A percentile compares a stretch with the other conserved stretches of the same genome.
phyloP scores from a whole-genome alignment of 1,139 yeast genomes.

The Hansenula sp. region DNA sequence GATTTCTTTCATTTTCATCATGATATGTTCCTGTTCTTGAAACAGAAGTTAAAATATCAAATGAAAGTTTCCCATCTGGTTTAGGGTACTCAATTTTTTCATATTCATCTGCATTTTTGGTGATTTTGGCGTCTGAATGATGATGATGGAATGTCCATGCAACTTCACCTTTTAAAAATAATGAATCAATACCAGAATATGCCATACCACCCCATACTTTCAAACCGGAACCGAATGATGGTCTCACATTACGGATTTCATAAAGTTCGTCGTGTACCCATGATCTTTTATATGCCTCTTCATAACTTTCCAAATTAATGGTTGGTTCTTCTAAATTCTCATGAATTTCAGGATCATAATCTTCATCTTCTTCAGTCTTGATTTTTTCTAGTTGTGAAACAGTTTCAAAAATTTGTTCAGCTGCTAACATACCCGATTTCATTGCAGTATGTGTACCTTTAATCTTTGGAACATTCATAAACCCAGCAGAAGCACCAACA shows the following conservation, averaged over 20 bases:
- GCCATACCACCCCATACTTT: conserved; percentile 78
- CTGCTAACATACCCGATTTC: conserved; percentile 93
- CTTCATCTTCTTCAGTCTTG: conserved; percentile 39
- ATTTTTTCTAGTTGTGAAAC: conserved; percentile 43
- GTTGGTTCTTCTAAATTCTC: conserved; percentile 36
- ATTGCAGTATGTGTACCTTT: conserved; percentile 99
- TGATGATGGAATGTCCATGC: conserved; percentile 85
- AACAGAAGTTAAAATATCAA: conserved; percentile 88
- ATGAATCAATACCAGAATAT: conserved; percentile 82
- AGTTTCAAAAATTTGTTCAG: conserved; percentile 70
- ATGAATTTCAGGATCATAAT: conserved; percentile 24
- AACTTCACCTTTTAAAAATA: conserved; percentile 69
- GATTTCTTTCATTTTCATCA: conserved; percentile 91
- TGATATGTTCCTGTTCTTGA: conserved; percentile 95
- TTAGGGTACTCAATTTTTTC: conserved; percentile 83
- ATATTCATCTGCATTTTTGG: conserved; percentile 61
- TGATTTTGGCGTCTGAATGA: conserved; percentile 67
- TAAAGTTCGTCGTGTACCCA: conserved; percentile 85
- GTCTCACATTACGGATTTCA: conserved; percentile 85
- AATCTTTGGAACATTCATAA: conserved; percentile 93
- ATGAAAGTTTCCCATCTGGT: conserved; percentile 87
- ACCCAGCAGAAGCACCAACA: conserved; percentile 95
- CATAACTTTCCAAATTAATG: conserved; percentile 55
- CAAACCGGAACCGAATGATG: conserved; percentile 70
- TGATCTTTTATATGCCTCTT: conserved; percentile 60